A percentile compares a stretch with the other conserved stretches of the same genome.
Evolutionary conservation across 306 rosid species (phyloP).

Genomic region (Dryas alaskensis): DNA sequence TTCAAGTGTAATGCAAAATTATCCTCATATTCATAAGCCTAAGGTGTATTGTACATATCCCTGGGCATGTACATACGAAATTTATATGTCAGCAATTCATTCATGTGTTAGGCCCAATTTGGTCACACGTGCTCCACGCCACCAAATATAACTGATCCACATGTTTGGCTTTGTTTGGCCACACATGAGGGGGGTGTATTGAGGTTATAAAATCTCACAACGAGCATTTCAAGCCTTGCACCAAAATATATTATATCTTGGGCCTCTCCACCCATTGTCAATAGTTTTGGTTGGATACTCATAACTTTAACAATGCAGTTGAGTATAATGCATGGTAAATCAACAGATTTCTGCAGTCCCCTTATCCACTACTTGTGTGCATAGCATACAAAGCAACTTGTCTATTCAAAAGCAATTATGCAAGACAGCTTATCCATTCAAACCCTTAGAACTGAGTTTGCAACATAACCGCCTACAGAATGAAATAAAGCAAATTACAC

Average conservation of each 20-base stretch:
- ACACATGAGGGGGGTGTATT: too few relatives aligned
- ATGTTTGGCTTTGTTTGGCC: too few relatives aligned
- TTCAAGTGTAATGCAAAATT: not conserved
- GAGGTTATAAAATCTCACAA: too few relatives aligned
- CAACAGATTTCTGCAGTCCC: not conserved
- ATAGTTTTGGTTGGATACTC: too few relatives aligned
- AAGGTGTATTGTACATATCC: not conserved
- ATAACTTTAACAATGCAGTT: not conserved
- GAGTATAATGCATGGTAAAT: not conserved
- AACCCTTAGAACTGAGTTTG: not conserved
- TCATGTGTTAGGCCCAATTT: too few relatives aligned
- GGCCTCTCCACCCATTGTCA: too few relatives aligned
- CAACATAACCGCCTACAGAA: constrained; percentile 10
- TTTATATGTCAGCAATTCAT: not conserved
- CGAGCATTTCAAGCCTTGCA: too few relatives aligned
- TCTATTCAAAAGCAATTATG: not conserved
- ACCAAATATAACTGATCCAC: too few relatives aligned
- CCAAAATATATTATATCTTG: too few relatives aligned
- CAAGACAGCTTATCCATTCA: not conserved
- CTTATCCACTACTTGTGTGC: not conserved
- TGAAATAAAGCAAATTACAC: constrained; percentile 1
- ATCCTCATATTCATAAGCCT: not conserved
- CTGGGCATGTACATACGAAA: not conserved
- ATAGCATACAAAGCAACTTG: not conserved
- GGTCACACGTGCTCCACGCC: too few relatives aligned